Evolutionary conservation across 2,329 filamentous ascomycete genomes (phyloP).

Genomic region (Stemphylium lycopersici): DNA sequence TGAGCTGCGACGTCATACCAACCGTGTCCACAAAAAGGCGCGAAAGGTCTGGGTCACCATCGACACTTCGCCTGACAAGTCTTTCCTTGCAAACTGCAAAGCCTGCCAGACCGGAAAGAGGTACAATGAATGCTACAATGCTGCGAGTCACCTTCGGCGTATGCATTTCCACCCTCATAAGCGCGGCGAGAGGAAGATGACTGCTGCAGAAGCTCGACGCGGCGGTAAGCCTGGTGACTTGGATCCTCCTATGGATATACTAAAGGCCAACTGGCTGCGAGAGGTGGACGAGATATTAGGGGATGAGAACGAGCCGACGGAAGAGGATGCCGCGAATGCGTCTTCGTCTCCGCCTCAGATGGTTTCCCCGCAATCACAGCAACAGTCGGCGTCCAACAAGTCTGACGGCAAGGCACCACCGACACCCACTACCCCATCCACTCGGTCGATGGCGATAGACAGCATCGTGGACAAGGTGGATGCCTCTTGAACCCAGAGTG

Average conservation of each 20-base stretch:
- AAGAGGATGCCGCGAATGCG: slow-evolving; percentile 28
- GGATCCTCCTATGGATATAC: slow-evolving; percentile 65
- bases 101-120: slow-evolving; percentile 76
- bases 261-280: slow-evolving; percentile 64
- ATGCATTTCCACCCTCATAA: slow-evolving; percentile 82
- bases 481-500: slow-evolving; percentile 32
- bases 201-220: slow-evolving; percentile 63
- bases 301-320: slow-evolving; percentile 32
- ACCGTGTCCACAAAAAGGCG: slow-evolving; percentile 69
- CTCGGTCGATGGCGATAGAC: slow-evolving; percentile 48
- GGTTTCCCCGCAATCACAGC: slow-evolving; percentile 15
- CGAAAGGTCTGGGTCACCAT: slow-evolving; percentile 70
- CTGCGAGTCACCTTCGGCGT: slow-evolving; percentile 84
- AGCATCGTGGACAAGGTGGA: slow-evolving; percentile 49
- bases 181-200: slow-evolving; percentile 58
- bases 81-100: slow-evolving; percentile 81
- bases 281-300: slow-evolving; percentile 58
- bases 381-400: slow-evolving; percentile 23
- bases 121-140: slow-evolving; percentile 94
- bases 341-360: slow-evolving; percentile 27
- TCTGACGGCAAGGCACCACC: slow-evolving; percentile 42
- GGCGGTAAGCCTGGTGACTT: slow-evolving; percentile 63
- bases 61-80: slow-evolving; percentile 64
- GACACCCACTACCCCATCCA: slow-evolving; percentile 47
- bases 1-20: slow-evolving; percentile 62